These are phyloP conservation scores for Echites panduratus DNA, from an alignment of 257 asterid genomes.

Conservation along the genomic window DNA sequence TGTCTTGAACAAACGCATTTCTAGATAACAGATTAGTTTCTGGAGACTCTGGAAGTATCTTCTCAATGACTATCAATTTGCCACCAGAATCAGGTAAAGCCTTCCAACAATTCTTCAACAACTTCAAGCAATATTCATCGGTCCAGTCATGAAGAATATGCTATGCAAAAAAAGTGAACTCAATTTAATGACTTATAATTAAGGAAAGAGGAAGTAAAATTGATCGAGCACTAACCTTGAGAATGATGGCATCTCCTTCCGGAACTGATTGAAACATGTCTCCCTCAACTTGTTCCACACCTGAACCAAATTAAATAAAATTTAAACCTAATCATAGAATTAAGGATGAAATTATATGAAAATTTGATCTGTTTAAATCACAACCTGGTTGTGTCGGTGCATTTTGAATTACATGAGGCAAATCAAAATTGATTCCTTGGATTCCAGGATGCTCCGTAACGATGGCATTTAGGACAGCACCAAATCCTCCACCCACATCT, in stretches of 20 bases:
- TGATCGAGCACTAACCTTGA: not conserved
- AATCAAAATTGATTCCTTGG: conserved; percentile 41
- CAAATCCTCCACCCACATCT: conserved; percentile 55
- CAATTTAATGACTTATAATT: too few species aligned
- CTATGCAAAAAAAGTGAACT: not conserved
- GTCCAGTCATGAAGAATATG: not conserved
- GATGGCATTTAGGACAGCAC: conserved; percentile 30
- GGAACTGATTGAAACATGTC: conserved; percentile 4
- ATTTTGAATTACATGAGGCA: conserved; percentile 30
- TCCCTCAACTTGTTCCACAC: not conserved
- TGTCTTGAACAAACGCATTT: not conserved
- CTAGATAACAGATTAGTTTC: not conserved
- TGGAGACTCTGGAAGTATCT: not conserved
- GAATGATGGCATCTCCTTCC: not conserved
- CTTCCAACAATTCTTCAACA: not conserved
- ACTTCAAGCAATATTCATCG: not conserved
- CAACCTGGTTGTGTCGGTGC: conserved; percentile 29
- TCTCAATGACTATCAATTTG: not conserved
- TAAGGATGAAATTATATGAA: too few species aligned
- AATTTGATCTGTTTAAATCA: too few species aligned
- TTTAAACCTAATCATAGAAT: too few species aligned
- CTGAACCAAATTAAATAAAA: not conserved
- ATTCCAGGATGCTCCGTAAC: conserved; percentile 28
- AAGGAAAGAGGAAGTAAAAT: too few species aligned
- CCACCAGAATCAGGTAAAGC: conserved; percentile 1